Percentiles rank a stretch among this genome's conserved stretches.
Evolutionary conservation across 306 rosid genomes (phyloP).

Genomic region (Abrus pulchellus): DNA sequence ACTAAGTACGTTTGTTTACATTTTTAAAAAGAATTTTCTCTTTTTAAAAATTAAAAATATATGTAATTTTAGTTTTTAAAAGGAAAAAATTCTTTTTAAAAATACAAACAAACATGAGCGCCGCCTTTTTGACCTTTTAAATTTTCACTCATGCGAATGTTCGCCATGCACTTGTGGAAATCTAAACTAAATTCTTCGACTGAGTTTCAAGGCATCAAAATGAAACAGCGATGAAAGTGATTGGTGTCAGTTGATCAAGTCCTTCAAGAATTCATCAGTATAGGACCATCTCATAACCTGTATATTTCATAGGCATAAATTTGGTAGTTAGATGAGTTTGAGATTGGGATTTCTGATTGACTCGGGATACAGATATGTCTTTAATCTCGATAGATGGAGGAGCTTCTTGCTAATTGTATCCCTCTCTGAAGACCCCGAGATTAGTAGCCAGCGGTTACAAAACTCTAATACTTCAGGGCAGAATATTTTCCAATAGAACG

Average conservation of each 20-base stretch:
- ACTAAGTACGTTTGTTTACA: too few relatives aligned
- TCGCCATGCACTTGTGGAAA: background rate
- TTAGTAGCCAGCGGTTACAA: conserved; percentile 43
- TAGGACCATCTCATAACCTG: background rate
- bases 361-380: conserved; percentile 53
- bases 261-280: background rate
- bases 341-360: conserved; percentile 49
- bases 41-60: too few relatives aligned
- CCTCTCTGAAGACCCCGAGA: conserved; percentile 50
- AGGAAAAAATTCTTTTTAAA: too few relatives aligned
- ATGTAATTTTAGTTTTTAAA: too few relatives aligned
- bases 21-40: too few relatives aligned
- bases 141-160: too few relatives aligned
- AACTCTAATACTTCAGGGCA: conserved; percentile 62
- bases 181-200: background rate
- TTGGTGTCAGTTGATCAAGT: background rate
- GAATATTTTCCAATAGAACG: conserved; percentile 56
- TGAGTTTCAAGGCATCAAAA: background rate
- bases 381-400: conserved; percentile 52
- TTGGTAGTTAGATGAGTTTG: conserved; percentile 34
- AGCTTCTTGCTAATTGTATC: conserved; percentile 66
- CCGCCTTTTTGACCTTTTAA: too few relatives aligned
- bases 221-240: background rate
- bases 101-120: too few relatives aligned
- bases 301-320: background rate